Evolutionary conservation across 2,329 filamentous ascomycete genomes (phyloP).

Genomic region (Arthrobotrys conoides): DNA sequence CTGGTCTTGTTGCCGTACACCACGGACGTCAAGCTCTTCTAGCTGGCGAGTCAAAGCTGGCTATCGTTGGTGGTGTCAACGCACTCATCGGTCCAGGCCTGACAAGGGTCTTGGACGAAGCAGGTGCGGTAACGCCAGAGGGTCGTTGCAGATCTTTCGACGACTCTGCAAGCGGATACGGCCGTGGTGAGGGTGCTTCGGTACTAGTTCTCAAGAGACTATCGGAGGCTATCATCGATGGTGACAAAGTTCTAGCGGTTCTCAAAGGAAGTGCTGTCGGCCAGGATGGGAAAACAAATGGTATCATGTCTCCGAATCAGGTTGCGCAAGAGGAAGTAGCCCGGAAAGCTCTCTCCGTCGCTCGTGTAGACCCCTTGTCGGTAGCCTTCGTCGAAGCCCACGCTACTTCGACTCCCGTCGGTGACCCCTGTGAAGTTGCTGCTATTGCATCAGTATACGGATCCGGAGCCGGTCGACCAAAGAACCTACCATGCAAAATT

Average conservation of each 20-base stretch:
- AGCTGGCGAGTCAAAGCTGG: slow-evolving; percentile 65
- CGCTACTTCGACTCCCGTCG: slow-evolving; percentile 73
- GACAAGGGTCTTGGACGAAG: slow-evolving; percentile 65
- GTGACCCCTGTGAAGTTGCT: slow-evolving; percentile 73
- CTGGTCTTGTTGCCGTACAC: slow-evolving; percentile 65
- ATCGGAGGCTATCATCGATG: slow-evolving; percentile 65
- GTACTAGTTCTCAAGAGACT: slow-evolving; percentile 66
- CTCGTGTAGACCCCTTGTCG: slow-evolving; percentile 63
- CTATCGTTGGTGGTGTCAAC: slow-evolving; percentile 66
- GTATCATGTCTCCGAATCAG: slow-evolving; percentile 66
- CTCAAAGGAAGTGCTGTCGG: slow-evolving; percentile 65
- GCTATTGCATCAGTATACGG: slow-evolving; percentile 69
- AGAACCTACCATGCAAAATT: slow-evolving; percentile 63
- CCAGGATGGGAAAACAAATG: slow-evolving; percentile 65
- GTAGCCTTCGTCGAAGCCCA: slow-evolving; percentile 70
- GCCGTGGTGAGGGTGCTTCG: slow-evolving; percentile 66
- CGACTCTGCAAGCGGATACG: slow-evolving; percentile 65
- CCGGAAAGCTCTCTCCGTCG: slow-evolving; percentile 65
- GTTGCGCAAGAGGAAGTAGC: slow-evolving; percentile 67
- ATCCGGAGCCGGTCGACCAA: slow-evolving; percentile 14
- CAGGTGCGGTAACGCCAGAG: slow-evolving; percentile 65
- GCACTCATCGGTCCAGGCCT: slow-evolving; percentile 65
- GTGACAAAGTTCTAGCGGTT: slow-evolving; percentile 66
- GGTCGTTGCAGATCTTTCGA: slow-evolving; percentile 66
- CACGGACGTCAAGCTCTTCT: slow-evolving; percentile 65